These are phyloP conservation scores for Kwoniella heveanensis DNA, from an alignment of 768 basidiomycete species.

Conservation along the genomic window DNA sequence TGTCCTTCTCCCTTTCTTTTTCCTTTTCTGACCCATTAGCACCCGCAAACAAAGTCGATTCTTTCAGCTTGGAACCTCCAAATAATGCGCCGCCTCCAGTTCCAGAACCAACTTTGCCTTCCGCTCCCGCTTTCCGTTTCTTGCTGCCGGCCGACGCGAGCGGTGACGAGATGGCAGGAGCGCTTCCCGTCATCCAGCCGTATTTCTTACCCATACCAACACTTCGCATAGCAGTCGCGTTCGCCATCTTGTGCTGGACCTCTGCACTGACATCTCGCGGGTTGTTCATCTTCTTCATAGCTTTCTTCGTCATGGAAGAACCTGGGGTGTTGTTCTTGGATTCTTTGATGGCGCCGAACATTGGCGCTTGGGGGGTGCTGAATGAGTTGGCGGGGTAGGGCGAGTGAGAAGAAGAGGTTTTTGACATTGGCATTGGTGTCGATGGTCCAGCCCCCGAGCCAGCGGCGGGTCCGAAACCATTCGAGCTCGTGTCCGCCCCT, in stretches of 20 bases:
- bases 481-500: neutral
- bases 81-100: neutral
- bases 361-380: conserved; percentile 19
- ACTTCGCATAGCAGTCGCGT: conserved; percentile 41
- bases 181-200: conserved; percentile 43
- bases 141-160: conserved; percentile 25
- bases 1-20: conserved; percentile 15
- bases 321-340: conserved; percentile 1
- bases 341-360: conserved; percentile 39
- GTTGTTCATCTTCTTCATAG: conserved; percentile 22
- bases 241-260: conserved; percentile 41
- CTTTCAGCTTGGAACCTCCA: neutral
- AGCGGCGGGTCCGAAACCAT: too few species aligned
- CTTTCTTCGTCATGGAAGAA: neutral
- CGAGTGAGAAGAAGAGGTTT: conserved; percentile 12
- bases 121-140: conserved; percentile 24
- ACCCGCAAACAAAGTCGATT: neutral
- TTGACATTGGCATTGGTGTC: conserved; percentile 29
- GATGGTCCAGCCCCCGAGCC: conserved; percentile 20
- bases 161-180: conserved; percentile 36
- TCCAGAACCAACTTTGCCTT: neutral
- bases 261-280: conserved; percentile 39
- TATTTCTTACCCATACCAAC: conserved; percentile 44
- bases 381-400: neutral
- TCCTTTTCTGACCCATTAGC: conserved; percentile 7